phyloP scores from a whole-genome alignment of 371 early-diverging fungal species.

The Basidiobolus heterosporus region DNA sequence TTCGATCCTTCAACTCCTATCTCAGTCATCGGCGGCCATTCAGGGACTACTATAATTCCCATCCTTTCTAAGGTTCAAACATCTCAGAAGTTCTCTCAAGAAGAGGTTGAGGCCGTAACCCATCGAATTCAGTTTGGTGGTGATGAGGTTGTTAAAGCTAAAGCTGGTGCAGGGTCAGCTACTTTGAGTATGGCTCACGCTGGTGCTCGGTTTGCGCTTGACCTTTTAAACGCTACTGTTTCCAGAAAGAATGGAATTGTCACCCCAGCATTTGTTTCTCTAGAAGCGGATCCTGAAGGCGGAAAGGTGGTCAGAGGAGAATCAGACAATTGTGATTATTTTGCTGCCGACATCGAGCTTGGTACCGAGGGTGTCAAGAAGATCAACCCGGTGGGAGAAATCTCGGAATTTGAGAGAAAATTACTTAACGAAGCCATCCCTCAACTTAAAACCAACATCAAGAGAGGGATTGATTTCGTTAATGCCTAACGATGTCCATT shows the following conservation, averaged over 20 bases:
- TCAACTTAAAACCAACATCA: conserved; percentile 69
- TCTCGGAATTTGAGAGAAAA: conserved; percentile 49
- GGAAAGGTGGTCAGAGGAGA: conserved; percentile 8
- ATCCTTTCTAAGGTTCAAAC: conserved; percentile 43
- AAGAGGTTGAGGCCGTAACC: conserved; percentile 56
- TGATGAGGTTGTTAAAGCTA: conserved; percentile 90
- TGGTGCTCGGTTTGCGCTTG: conserved; percentile 67
- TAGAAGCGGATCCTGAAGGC: conserved; percentile 8
- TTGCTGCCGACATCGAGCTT: conserved; percentile 83
- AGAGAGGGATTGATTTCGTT: conserved; percentile 39
- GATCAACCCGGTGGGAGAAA: conserved; percentile 45
- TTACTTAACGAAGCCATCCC: conserved; percentile 46
- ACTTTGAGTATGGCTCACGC: conserved; percentile 86
- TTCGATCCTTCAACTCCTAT: conserved; percentile 15
- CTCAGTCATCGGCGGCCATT: conserved; percentile 77
- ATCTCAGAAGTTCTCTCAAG: conserved; percentile 30
- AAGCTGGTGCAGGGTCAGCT: conserved; percentile 65
- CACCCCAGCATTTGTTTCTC: conserved; percentile 58
- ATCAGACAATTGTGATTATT: conserved; percentile 69
- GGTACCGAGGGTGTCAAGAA: conserved; percentile 46
- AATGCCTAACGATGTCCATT: conserved; percentile 4
- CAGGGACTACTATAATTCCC: conserved; percentile 78
- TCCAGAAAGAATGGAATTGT: conserved; percentile 38
- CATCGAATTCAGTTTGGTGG: conserved; percentile 86
- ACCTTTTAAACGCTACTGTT: conserved; percentile 50